Evolutionary conservation across 169 alveolate species (phyloP).

Genomic region (Cryptosporidium meleagridis): DNA sequence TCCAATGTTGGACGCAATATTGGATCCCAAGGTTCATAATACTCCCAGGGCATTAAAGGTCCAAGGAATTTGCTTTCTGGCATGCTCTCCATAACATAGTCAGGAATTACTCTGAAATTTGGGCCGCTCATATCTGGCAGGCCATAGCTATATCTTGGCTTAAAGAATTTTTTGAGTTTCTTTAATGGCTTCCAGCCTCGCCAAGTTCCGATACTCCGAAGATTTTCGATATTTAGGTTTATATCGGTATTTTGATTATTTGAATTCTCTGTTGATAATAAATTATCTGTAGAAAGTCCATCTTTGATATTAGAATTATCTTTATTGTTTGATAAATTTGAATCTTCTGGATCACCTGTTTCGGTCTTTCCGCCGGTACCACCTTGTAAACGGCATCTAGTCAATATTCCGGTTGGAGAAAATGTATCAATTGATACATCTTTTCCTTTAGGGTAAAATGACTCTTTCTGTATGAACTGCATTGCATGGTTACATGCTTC

Average conservation of each 20-base stretch:
- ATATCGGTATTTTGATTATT: background rate
- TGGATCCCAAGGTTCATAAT: constrained; percentile 83
- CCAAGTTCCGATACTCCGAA: constrained; percentile 19
- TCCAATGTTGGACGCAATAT: constrained; percentile 78
- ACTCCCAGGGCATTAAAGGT: constrained; percentile 80
- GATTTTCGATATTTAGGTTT: background rate
- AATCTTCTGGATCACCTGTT: background rate
- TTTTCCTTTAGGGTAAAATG: constrained; percentile 85
- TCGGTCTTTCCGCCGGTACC: background rate
- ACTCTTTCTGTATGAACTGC: constrained; percentile 79
- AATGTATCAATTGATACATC: constrained; percentile 79
- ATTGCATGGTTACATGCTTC: constrained; percentile 79
- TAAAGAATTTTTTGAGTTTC: constrained; percentile 44
- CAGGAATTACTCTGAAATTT: constrained; percentile 56
- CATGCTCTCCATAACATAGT: constrained; percentile 19
- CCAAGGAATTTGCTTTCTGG: constrained; percentile 74
- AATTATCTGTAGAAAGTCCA: background rate
- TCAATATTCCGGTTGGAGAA: constrained; percentile 85
- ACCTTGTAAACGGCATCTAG: constrained; percentile 72
- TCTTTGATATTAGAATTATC: constrained; percentile 29
- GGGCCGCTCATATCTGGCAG: constrained; percentile 59
- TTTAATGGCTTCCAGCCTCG: constrained; percentile 61
- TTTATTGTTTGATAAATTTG: constrained; percentile 28
- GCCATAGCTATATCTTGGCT: constrained; percentile 47
- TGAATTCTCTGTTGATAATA: background rate